Percentiles rank a stretch among this genome's conserved stretches.
Evolutionary conservation across 305 asterid species (phyloP).

Genomic region (Fraxinus angustifolia): DNA sequence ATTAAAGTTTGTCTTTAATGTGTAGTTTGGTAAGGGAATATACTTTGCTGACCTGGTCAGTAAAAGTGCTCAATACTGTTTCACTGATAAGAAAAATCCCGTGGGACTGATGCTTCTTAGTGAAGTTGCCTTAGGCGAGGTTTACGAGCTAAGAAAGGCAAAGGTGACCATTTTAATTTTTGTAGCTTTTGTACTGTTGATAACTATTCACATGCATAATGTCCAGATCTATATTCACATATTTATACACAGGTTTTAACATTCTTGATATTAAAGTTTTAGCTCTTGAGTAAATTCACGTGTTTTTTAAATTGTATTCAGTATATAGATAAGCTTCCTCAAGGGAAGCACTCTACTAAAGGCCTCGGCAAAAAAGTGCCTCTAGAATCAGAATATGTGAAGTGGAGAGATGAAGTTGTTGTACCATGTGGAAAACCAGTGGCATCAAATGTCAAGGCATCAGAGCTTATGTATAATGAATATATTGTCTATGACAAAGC

Average conservation of each 20-base stretch:
- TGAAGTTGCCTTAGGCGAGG: slow-evolving; percentile 93
- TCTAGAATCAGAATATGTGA: slow-evolving; percentile 53
- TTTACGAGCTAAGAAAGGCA: slow-evolving; percentile 68
- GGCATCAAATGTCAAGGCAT: slow-evolving; percentile 56
- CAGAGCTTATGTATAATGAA: slow-evolving; percentile 88
- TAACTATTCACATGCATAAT: background rate
- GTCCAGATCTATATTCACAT: background rate
- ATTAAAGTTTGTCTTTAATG: background rate
- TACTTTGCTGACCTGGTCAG: slow-evolving; percentile 97
- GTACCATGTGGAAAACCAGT: slow-evolving; percentile 95
- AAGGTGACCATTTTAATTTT: slow-evolving; percentile 39
- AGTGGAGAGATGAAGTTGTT: slow-evolving; percentile 80
- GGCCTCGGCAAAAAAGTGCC: slow-evolving; percentile 90
- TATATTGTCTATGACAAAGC: slow-evolving; percentile 82
- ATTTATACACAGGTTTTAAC: background rate
- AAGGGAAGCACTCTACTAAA: slow-evolving; percentile 86
- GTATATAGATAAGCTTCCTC: slow-evolving; percentile 94
- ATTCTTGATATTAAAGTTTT: slow-evolving; percentile 1
- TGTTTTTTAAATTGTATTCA: slow-evolving; percentile 26
- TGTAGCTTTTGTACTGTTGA: slow-evolving; percentile 10
- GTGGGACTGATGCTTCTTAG: slow-evolving; percentile 96
- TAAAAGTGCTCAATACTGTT: slow-evolving; percentile 98
- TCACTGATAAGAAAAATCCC: slow-evolving; percentile 67
- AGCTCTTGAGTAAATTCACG: background rate
- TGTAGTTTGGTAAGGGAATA: slow-evolving; percentile 93